phyloP scores from a whole-genome alignment of 352 stramenopile genomes.

The Globisporangium abappressorium region DNA sequence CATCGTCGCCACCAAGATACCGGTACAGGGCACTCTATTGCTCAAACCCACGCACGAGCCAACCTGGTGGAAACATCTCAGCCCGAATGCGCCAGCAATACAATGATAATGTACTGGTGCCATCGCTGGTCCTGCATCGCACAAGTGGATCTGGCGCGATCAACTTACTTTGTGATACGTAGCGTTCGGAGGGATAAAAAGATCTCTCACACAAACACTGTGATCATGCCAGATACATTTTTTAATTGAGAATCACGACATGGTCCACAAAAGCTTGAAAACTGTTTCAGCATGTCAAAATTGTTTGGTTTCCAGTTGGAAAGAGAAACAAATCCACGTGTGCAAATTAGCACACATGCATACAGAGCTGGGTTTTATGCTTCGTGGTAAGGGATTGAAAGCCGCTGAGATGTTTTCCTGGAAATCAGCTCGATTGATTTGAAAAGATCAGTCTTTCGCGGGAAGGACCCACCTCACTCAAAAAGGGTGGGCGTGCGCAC shows the following conservation, averaged over 20 bases:
- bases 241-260: background rate
- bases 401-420: background rate
- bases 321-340: background rate
- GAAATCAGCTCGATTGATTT: too few species aligned
- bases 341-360: too few species aligned
- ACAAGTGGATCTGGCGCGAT: background rate
- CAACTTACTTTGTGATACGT: background rate
- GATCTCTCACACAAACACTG: background rate
- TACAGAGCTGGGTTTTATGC: background rate
- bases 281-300: background rate
- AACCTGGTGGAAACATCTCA: background rate
- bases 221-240: background rate
- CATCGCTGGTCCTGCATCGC: background rate
- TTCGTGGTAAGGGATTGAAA: background rate
- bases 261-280: background rate
- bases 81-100: background rate
- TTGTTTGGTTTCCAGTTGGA: background rate
- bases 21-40: background rate
- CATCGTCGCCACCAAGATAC: background rate
- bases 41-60: background rate
- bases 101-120: background rate
- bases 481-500: background rate
- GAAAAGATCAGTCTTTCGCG: background rate
- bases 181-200: background rate
- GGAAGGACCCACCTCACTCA: background rate